phyloP scores from a whole-genome alignment of 495 filamentous ascomycete species.

The Tirmania nivea region DNA sequence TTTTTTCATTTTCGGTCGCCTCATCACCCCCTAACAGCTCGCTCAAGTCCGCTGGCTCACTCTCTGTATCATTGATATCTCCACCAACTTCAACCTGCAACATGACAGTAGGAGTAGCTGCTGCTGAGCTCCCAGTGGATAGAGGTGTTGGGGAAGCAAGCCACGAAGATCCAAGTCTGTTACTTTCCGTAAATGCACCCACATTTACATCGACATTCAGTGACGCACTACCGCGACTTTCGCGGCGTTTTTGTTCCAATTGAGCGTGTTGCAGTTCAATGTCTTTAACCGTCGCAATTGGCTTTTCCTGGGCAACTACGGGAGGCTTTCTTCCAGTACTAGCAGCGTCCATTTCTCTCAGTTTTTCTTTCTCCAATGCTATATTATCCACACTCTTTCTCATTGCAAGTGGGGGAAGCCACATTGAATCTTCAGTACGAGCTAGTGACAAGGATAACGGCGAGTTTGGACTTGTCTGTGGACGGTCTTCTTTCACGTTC shows the following conservation, averaged over 20 bases:
- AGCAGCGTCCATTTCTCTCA: constrained; percentile 1
- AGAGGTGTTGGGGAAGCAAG: constrained; percentile 10
- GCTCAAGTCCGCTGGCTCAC: background rate
- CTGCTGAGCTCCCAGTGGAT: background rate
- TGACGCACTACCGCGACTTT: constrained; percentile 6
- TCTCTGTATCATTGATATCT: background rate
- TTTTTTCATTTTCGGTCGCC: constrained; percentile 42
- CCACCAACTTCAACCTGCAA: constrained; percentile 10
- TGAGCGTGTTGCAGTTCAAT: constrained; percentile 13
- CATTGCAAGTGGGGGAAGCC: constrained; percentile 3
- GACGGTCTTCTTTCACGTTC: constrained; percentile 2
- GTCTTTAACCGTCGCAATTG: constrained; percentile 17
- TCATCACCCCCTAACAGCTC: constrained; percentile 3
- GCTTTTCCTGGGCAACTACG: constrained; percentile 11
- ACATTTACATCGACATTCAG: constrained; percentile 12
- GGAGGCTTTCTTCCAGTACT: constrained; percentile 5
- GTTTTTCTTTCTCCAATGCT: constrained; percentile 10
- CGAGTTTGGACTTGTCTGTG: constrained; percentile 14
- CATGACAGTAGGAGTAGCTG: constrained; percentile 17
- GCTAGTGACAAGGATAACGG: background rate
- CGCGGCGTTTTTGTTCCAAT: constrained; percentile 5
- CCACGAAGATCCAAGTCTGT: constrained; percentile 11
- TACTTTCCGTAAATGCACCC: constrained; percentile 1
- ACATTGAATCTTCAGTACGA: background rate
- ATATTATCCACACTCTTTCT: constrained; percentile 14